These are phyloP conservation scores for Garcia nutans DNA, from an alignment of 345 rosid genomes.

Conservation along the genomic window DNA sequence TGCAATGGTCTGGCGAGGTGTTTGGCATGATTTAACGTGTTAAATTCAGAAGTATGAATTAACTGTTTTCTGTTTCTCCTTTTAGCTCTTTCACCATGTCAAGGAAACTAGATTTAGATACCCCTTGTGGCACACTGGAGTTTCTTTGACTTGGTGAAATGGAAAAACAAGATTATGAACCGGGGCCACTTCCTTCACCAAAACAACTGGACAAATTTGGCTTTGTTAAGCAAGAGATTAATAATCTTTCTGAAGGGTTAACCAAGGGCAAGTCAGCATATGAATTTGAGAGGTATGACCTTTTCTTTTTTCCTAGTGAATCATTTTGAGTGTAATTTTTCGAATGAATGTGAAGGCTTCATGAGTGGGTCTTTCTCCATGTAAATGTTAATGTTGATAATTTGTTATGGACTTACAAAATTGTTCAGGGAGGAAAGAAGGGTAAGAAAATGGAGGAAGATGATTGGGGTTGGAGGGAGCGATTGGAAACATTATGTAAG, in stretches of 20 bases:
- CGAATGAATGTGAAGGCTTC: background rate
- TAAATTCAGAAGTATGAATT: background rate
- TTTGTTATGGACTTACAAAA: constrained; percentile 10
- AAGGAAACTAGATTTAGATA: constrained; percentile 16
- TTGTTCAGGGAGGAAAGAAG: constrained; percentile 77
- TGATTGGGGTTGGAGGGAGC: constrained; percentile 96
- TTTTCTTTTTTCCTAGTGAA: background rate
- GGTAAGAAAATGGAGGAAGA: constrained; percentile 93
- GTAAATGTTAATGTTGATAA: constrained; percentile 16
- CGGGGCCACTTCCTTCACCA: constrained; percentile 60
- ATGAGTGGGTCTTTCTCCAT: constrained; percentile 8
- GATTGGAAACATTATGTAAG: constrained; percentile 92
- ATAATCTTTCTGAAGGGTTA: constrained; percentile 47
- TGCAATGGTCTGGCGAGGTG: background rate
- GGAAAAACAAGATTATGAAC: constrained; percentile 74
- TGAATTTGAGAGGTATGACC: constrained; percentile 53
- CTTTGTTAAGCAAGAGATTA: constrained; percentile 63
- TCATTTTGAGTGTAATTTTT: background rate
- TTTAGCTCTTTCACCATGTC: constrained; percentile 27
- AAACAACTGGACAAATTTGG: constrained; percentile 72
- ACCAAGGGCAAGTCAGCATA: constrained; percentile 47
- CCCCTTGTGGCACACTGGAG: constrained; percentile 14
- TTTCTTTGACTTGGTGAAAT: constrained; percentile 42
- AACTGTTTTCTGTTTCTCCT: constrained; percentile 1
- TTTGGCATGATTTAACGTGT: background rate